Evolutionary conservation across 2,329 filamentous ascomycete species (phyloP).

Genomic region (Aspergillus uvarum): DNA sequence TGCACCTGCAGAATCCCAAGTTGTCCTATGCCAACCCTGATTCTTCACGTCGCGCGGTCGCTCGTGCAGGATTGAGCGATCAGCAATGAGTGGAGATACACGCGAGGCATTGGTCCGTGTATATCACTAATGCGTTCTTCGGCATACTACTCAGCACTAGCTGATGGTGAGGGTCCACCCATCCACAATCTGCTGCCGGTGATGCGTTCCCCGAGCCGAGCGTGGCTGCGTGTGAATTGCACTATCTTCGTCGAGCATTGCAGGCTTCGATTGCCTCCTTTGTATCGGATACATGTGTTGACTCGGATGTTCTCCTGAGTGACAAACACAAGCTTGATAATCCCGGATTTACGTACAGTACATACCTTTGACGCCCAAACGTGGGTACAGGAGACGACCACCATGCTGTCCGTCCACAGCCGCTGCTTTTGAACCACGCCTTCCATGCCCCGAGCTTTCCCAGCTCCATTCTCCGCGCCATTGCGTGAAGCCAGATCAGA

Average conservation of each 20-base stretch:
- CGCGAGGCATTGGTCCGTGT: slow-evolving; percentile 1
- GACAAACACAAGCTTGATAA: not conserved
- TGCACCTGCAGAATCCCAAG: not conserved
- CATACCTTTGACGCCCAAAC: no score
- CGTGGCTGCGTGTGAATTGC: not conserved
- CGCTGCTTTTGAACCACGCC: no score
- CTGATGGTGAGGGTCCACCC: slow-evolving; percentile 3
- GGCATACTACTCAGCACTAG: not conserved
- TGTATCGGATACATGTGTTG: not conserved
- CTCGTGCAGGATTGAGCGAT: slow-evolving; percentile 4
- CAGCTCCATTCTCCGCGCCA: no score
- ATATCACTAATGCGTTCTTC: slow-evolving; percentile 1
- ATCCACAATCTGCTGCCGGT: not conserved
- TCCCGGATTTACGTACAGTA: no score
- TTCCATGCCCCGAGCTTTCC: no score
- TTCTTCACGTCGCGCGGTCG: not conserved
- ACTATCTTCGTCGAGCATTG: not conserved
- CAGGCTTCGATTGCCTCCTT: not conserved
- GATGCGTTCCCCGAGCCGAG: not conserved
- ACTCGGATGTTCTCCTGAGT: not conserved
- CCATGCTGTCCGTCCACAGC: no score
- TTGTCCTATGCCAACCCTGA: not conserved
- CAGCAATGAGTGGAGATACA: slow-evolving; percentile 1
- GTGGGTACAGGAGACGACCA: no score
- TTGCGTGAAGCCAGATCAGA: not conserved